phyloP scores from a whole-genome alignment of 345 rosid genomes.

The Populus davidiana region DNA sequence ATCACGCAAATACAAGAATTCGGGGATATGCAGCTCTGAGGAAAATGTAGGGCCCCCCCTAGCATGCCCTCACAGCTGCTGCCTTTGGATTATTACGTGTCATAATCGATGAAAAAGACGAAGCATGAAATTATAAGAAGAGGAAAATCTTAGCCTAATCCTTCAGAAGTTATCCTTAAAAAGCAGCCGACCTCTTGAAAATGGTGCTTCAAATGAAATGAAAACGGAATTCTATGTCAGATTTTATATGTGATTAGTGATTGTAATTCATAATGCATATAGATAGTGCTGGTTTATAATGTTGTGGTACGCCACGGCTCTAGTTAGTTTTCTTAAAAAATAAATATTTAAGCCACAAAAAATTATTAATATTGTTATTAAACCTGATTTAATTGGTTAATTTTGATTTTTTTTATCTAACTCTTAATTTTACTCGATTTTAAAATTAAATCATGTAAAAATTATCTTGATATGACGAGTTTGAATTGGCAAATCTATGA shows the following conservation, averaged over 20 bases:
- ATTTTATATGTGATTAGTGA: neutral
- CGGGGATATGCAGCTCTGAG: slow-evolving; percentile 8
- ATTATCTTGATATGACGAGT: fast-evolving
- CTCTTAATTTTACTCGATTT: no score
- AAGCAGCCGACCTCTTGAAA: neutral
- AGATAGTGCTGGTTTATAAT: no score
- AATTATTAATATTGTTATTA: no score
- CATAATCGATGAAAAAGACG: slow-evolving; percentile 31
- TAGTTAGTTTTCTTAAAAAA: no score
- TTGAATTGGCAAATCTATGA: no score
- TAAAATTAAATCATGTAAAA: no score
- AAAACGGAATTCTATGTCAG: neutral
- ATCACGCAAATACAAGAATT: neutral
- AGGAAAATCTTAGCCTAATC: neutral
- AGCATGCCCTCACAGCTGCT: neutral
- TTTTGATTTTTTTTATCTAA: no score
- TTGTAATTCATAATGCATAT: no score
- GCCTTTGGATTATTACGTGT: slow-evolving; percentile 20
- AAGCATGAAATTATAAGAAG: neutral
- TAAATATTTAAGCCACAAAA: no score
- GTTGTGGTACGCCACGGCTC: no score
- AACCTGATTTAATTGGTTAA: no score
- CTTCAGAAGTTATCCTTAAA: slow-evolving; percentile 10
- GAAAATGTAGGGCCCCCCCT: slow-evolving; percentile 12
- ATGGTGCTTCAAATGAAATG: no score